Base-by-base conservation (phyloP, 352 stramenopile genomes). In the Globisporangium barbulae region DNA sequence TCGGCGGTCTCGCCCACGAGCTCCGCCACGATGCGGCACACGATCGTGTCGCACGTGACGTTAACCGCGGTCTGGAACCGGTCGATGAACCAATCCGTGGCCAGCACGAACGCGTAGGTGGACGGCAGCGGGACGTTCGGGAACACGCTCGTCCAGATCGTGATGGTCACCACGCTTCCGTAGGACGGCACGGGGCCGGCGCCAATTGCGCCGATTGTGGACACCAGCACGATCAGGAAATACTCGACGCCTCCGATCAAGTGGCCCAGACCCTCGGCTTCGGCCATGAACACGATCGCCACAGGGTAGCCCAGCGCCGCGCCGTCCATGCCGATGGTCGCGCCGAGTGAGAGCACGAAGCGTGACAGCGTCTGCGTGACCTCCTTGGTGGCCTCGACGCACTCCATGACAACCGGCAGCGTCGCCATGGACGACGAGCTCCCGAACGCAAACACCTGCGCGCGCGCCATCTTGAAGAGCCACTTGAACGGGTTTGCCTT, bases 351-450 rank as follows among this genome's bases (percentile, higher is more conserved):
- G 41, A 90, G 54, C 21, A 89, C 70, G 53, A 90, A 89, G 15
- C 78, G 76, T 1, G 79, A 75, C 7, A 91, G 63, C 31, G 83
- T 73, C 56, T 70, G 66, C 21, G 82, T 83, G 12, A 91, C 73
- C 61, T 83, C 74, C 25, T 75, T 78, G 6, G 82, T 85, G 19
- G 71, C 69, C 56, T 90, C 83, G 25, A 92, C 71, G 59, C 81
- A 92, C 8, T 81, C 79, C 71, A 89, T 74, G 12, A 80, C 87
- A 22, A 91, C 76, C 0, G 82, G 84, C 57, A 93, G 66, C 64
- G 84, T 90, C 25, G 84, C 84, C 53, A 91, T 85, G 25, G 84
- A 93, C 9, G 81, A 91, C 39, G 81, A 83, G 50, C 78, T 91
- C 13, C 80, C 79, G 59, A 90, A 80, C 19, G 86, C 79, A 59